Base-by-base conservation (phyloP, 129 eudicot species). In the Pittosporum tobira region DNA sequence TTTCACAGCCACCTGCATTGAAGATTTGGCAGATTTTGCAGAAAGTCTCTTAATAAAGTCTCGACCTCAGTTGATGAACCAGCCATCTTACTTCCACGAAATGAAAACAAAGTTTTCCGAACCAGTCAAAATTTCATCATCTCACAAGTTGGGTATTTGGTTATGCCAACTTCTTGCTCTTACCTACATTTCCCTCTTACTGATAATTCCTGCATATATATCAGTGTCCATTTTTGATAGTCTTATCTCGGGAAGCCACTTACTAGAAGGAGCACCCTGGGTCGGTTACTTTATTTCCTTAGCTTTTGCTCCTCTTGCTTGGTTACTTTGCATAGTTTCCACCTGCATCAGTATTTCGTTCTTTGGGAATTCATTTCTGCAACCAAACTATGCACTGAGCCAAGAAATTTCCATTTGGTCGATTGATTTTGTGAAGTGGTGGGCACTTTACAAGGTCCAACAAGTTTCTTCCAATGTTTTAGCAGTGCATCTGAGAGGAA, bases 401-500 rank as follows among this genome's bases (percentile, higher is more conserved):
- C 93, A 88, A 15, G 79, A 79, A 57, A 71, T 76, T 59, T 83
- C 95, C 45, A 75, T 80, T 10, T 87, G 88, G 93, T 87, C 95
- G 2, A 13, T 69, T 21, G 85, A 83, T 68, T 87, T 74, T 48
- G 78, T 87, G 25, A 87, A 83, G 73, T 87, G 95, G 95, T 87
- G 95, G 95, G 77, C 95, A 15, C 88, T 87, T 26, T 83, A 87
- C 79, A 87, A 87, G 73, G 88, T 83, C 15, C 95, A 87, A 48
- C 88, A 87, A 54, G 70, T 83, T 49, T 80, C 95, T 66, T 79
- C 93, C 3, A 80, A 70, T 37, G 77, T 83, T 8, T 26, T 82
- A 75, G 95, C 83, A 8, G 80, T 83, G 73, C 95, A 87, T 72
- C 58, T 87, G 78, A 80, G 88, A 70, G 95, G 95, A 59, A 87